Percentiles rank a stretch among this genome's conserved stretches.
These are phyloP conservation scores for Rubus parviflorus DNA, from an alignment of 306 rosid species.

Conservation along the genomic window DNA sequence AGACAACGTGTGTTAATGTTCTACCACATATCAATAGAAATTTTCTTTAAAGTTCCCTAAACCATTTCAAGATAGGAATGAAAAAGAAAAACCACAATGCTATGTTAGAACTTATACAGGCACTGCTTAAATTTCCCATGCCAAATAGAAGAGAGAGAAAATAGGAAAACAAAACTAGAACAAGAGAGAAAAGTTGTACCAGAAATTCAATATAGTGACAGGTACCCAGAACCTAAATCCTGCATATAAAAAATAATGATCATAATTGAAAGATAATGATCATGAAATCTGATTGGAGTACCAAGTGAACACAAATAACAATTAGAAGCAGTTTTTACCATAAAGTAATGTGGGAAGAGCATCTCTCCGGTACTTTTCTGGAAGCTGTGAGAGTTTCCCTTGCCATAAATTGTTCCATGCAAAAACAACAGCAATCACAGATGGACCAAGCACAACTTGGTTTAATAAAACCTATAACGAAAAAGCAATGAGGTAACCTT, in stretches of 20 bases:
- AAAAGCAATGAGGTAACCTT: neutral
- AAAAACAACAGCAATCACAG: conserved; percentile 83
- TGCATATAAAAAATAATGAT: conserved; percentile 37
- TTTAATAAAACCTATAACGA: conserved; percentile 71
- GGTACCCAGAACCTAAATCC: conserved; percentile 99
- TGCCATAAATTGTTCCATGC: conserved; percentile 93
- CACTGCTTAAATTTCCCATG: neutral
- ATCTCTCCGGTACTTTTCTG: conserved; percentile 73
- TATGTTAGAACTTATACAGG: neutral
- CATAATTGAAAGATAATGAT: conserved; percentile 10
- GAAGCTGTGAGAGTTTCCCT: conserved; percentile 75
- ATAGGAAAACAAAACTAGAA: neutral
- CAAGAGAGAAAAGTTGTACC: conserved; percentile 38
- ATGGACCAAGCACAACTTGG: conserved; percentile 89
- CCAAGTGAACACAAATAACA: conserved; percentile 14
- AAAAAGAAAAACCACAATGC: neutral
- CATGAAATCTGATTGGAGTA: conserved; percentile 12
- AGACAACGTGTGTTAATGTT: neutral
- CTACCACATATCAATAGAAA: neutral
- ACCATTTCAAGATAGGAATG: neutral
- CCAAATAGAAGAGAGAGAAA: neutral
- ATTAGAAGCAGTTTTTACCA: conserved; percentile 43
- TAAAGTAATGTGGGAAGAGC: conserved; percentile 73
- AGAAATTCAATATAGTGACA: conserved; percentile 74
- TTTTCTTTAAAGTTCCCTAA: neutral